Evolutionary conservation across 169 alveolate species (phyloP).

Genomic region (Cryptosporidium xiaoi): DNA sequence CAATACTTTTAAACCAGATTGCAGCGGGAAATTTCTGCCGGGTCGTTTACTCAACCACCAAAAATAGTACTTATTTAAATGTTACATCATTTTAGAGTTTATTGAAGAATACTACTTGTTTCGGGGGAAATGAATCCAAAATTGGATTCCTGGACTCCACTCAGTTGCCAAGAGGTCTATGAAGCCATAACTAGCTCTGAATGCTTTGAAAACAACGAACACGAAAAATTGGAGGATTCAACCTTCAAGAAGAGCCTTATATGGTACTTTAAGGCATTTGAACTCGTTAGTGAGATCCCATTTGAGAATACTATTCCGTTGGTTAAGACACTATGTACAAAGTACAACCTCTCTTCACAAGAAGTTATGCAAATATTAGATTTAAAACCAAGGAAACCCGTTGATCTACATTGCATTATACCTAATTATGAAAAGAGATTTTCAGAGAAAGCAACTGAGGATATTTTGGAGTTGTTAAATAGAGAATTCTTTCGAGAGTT

Average conservation of each 20-base stretch:
- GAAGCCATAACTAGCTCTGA: conserved; percentile 18
- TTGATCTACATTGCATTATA: conserved; percentile 46
- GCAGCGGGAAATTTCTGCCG: no score
- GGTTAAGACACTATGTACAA: conserved; percentile 17
- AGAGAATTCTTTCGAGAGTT: neutral
- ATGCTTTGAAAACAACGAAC: neutral
- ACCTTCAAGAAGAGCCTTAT: conserved; percentile 33
- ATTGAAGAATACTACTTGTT: no score
- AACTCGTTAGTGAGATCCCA: neutral
- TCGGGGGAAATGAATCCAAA: conserved; percentile 12
- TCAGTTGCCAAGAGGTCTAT: conserved; percentile 59
- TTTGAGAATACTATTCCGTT: conserved; percentile 11
- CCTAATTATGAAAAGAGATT: conserved; percentile 56
- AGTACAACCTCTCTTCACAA: conserved; percentile 22
- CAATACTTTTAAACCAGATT: no score
- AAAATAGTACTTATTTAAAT: no score
- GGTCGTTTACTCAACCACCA: no score
- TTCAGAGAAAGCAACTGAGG: conserved; percentile 40
- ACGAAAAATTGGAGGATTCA: neutral
- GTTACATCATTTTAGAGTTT: no score
- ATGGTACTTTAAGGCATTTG: conserved; percentile 64
- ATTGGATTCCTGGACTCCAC: conserved; percentile 56
- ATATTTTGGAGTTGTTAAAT: conserved; percentile 10
- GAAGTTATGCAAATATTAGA: conserved; percentile 62
- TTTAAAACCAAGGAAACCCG: conserved; percentile 37